phyloP scores from a whole-genome alignment of 1,139 yeast genomes.

The Candida freyschussii region DNA sequence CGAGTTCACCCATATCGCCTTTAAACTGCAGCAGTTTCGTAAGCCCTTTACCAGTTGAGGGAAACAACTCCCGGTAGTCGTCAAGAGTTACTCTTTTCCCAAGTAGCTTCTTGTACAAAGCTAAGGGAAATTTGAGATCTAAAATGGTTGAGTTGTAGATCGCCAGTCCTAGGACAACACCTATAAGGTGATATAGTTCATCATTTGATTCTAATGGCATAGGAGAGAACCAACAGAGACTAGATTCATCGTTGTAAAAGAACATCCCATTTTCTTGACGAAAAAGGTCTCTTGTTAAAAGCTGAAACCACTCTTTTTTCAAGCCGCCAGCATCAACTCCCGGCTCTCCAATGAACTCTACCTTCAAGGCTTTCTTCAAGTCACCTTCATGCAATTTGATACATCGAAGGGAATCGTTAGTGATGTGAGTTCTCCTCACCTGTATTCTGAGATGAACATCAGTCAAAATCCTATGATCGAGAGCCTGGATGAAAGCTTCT shows the following conservation, averaged over 20 bases:
- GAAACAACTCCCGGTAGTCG: constrained; percentile 66
- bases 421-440: constrained; percentile 62
- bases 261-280: constrained; percentile 62
- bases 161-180: constrained; percentile 84
- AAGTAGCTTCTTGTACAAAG: constrained; percentile 69
- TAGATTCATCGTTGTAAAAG: constrained; percentile 60
- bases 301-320: constrained; percentile 85
- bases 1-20: constrained; percentile 43
- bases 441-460: constrained; percentile 65
- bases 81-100: constrained; percentile 49
- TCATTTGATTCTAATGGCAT: constrained; percentile 37
- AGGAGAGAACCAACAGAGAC: constrained; percentile 68
- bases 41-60: constrained; percentile 58
- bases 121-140: constrained; percentile 71
- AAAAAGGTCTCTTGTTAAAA: constrained; percentile 66
- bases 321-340: constrained; percentile 96
- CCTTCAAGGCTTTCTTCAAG: constrained; percentile 67
- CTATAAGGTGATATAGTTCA: constrained; percentile 64
- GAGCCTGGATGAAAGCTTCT: constrained; percentile 76
- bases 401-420: constrained; percentile 70
- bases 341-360: constrained; percentile 81
- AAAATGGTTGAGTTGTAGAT: constrained; percentile 85
- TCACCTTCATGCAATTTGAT: constrained; percentile 56
- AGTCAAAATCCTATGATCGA: constrained; percentile 55
- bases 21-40: constrained; percentile 46